A percentile compares a stretch with the other conserved stretches of the same genome.
These are phyloP conservation scores for Taphrina confusa DNA, from an alignment of 1,139 yeast genomes.

Conservation along the genomic window DNA sequence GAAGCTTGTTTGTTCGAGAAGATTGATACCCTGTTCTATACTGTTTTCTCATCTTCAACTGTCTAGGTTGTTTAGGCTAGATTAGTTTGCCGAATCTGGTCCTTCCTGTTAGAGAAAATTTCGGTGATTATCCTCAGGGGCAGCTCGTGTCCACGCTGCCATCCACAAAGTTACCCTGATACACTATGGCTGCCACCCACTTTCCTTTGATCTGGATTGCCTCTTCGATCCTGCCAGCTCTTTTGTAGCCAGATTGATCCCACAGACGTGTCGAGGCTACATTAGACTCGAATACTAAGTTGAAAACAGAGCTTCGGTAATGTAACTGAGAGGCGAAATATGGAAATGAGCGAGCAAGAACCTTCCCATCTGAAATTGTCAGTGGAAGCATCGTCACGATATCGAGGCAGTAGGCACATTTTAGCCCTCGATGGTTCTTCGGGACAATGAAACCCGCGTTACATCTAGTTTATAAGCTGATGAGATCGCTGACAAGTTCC, in stretches of 20 bases:
- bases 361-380: slow-evolving; percentile 59
- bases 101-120: too few species aligned
- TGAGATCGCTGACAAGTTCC: neutral
- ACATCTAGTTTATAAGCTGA: slow-evolving; percentile 48
- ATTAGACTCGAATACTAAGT: slow-evolving; percentile 85
- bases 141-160: slow-evolving; percentile 23
- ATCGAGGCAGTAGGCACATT: slow-evolving; percentile 48
- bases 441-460: slow-evolving; percentile 86
- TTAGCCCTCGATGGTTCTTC: slow-evolving; percentile 90
- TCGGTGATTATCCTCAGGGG: too few species aligned
- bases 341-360: slow-evolving; percentile 75
- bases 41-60: too few species aligned
- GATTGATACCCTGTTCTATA: too few species aligned
- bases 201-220: slow-evolving; percentile 85
- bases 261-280: slow-evolving; percentile 76
- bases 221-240: slow-evolving; percentile 74
- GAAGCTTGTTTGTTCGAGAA: too few species aligned
- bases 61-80: too few species aligned
- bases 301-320: slow-evolving; percentile 78
- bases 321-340: slow-evolving; percentile 83
- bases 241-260: slow-evolving; percentile 74
- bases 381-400: neutral
- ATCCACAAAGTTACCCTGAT: slow-evolving; percentile 54
- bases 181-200: slow-evolving; percentile 79
- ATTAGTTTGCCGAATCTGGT: too few species aligned